phyloP scores from a whole-genome alignment of 2,329 filamentous ascomycete genomes.

The Exophiala lecanii-corni region DNA sequence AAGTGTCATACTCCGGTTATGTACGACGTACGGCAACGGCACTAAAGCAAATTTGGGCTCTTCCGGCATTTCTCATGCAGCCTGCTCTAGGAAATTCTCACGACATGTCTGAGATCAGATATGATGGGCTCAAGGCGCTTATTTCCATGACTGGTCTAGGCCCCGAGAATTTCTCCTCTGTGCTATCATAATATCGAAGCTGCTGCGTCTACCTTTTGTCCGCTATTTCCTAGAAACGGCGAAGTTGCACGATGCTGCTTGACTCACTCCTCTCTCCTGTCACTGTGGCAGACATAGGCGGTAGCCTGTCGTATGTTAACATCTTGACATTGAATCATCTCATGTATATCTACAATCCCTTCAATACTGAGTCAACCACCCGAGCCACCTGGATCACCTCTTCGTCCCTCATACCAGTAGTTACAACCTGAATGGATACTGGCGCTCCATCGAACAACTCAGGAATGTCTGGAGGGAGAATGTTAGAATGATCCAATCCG shows the following conservation, averaged over 20 bases:
- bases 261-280: too few relatives aligned
- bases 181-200: too few relatives aligned
- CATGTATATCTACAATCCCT: too few relatives aligned
- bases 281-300: too few relatives aligned
- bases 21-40: conserved; percentile 13
- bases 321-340: too few relatives aligned
- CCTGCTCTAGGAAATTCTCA: neutral
- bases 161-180: neutral
- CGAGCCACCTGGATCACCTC: conserved; percentile 29
- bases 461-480: conserved; percentile 21
- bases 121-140: conserved; percentile 18
- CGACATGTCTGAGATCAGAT: conserved; percentile 2
- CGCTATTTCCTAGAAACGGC: too few relatives aligned
- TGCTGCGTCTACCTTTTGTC: too few relatives aligned
- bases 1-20: conserved; percentile 19
- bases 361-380: conserved; percentile 24
- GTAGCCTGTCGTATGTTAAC: too few relatives aligned
- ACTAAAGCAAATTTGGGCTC: conserved; percentile 16
- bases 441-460: conserved; percentile 29
- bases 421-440: conserved; percentile 30
- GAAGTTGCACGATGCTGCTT: too few relatives aligned
- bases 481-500: neutral
- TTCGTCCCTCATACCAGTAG: conserved; percentile 30
- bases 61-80: conserved; percentile 8
- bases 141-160: conserved; percentile 14